Evolutionary conservation across 495 filamentous ascomycete species (phyloP).

Genomic region (Aspergillus nidulans): DNA sequence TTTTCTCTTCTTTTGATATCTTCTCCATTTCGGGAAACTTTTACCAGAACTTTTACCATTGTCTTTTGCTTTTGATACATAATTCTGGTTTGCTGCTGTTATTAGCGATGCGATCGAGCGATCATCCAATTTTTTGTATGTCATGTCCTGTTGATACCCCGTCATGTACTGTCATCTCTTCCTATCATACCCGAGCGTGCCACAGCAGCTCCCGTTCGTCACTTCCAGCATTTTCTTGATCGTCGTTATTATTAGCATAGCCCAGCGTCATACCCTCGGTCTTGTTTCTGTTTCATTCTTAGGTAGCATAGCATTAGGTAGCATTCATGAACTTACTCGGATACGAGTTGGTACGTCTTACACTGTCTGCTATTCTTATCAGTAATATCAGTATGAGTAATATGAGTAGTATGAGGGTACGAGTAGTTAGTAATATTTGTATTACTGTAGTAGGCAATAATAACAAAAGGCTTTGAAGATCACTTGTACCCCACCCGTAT

Average conservation of each 20-base stretch:
- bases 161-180: constrained; percentile 18
- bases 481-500: too few species aligned
- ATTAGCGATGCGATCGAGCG: not conserved
- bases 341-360: too few species aligned
- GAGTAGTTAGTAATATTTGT: too few species aligned
- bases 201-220: constrained; percentile 8
- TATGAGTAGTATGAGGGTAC: too few species aligned
- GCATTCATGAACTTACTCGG: not conserved
- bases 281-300: not conserved
- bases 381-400: too few species aligned
- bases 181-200: constrained; percentile 21
- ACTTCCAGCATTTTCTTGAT: not conserved
- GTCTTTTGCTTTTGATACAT: too few species aligned
- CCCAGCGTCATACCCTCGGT: constrained; percentile 4
- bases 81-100: not conserved
- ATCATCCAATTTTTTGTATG: not conserved
- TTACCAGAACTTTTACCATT: too few species aligned
- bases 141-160: constrained; percentile 21
- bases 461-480: too few species aligned
- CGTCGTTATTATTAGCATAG: constrained; percentile 1
- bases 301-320: not conserved
- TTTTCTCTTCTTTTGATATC: not conserved
- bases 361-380: too few species aligned
- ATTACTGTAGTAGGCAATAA: too few species aligned
- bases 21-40: constrained; percentile 15